Conservation (phyloP, 805 yeast species). For the Candida namnaoensis region DNA sequence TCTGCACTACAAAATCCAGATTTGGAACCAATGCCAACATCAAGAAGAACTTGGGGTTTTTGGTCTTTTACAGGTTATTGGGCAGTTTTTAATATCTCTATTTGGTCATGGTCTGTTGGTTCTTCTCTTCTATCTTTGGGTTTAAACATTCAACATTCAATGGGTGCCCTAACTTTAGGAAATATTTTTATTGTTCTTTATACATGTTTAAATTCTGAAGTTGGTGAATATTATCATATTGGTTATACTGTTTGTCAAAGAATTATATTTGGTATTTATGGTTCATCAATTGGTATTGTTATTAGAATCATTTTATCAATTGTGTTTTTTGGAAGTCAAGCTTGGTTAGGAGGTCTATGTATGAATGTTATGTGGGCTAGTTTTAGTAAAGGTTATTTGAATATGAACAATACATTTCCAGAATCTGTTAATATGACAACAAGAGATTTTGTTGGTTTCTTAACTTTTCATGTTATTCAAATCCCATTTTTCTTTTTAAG, state of each 20-base stretch:
- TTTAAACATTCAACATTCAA: constrained; percentile 25
- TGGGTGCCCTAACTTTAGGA: constrained; percentile 29
- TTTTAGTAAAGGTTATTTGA: constrained; percentile 22
- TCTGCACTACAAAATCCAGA: constrained; percentile 18
- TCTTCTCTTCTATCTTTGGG: constrained; percentile 30
- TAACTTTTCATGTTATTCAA: constrained; percentile 23
- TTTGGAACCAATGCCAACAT: constrained; percentile 28
- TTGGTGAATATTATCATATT: constrained; percentile 32
- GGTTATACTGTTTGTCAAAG: constrained; percentile 33
- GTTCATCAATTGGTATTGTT: constrained; percentile 27
- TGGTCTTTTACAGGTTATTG: constrained; percentile 27
- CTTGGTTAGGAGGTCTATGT: constrained; percentile 32
- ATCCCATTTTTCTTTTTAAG: constrained; percentile 6
- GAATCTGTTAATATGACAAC: constrained; percentile 22
- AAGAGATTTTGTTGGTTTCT: constrained; percentile 24
- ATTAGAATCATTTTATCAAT: constrained; percentile 28
- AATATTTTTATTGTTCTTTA: constrained; percentile 24
- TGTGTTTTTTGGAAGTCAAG: constrained; percentile 32
- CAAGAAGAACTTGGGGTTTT: constrained; percentile 30
- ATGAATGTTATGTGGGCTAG: constrained; percentile 24
- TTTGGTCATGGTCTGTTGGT: constrained; percentile 26
- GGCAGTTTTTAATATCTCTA: constrained; percentile 22
- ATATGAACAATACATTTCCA: constrained; percentile 25
- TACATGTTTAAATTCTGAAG: constrained; percentile 27
- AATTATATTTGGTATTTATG: constrained; percentile 31